A percentile compares a stretch with the other conserved stretches of the same genome.
Conservation (phyloP, 2,329 filamentous ascomycete species). For the Cercospora sojina region DNA sequence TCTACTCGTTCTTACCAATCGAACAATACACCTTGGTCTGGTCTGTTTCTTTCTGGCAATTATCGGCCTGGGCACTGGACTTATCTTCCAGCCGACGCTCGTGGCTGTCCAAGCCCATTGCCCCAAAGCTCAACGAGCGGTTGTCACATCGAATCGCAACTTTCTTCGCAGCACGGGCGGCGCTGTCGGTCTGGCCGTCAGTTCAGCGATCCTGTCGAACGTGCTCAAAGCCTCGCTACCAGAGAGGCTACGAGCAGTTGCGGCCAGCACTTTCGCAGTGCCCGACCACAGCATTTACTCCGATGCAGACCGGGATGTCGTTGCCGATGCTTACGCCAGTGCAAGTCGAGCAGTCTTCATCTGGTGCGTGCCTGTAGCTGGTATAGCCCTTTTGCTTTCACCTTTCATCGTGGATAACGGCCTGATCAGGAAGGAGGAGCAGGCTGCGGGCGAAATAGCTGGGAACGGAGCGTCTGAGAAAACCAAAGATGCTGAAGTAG, state of each 20-base stretch:
- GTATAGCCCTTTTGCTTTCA: conserved; percentile 51
- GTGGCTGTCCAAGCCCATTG: not conserved
- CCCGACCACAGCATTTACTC: not conserved
- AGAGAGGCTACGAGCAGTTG: not conserved
- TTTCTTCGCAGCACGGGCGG: not conserved
- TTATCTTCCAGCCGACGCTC: not conserved
- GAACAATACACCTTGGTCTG: not conserved
- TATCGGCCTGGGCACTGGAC: not conserved
- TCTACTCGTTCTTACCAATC: not conserved
- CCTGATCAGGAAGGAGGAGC: conserved; percentile 30
- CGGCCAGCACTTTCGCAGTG: not conserved
- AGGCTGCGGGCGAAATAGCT: conserved; percentile 10
- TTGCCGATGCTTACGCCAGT: not conserved
- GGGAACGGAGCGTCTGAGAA: not conserved
- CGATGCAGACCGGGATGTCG: not conserved
- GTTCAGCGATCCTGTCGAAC: not conserved
- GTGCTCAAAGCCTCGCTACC: not conserved
- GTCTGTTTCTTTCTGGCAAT: not conserved
- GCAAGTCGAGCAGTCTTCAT: conserved; percentile 59
- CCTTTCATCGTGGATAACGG: conserved; percentile 48
- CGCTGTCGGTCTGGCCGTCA: not conserved
- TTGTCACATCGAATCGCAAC: not conserved
- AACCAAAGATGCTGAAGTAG: not conserved
- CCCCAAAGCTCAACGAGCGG: not conserved
- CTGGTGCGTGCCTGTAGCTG: conserved; percentile 56